Base-by-base conservation (phyloP, 78 protist species). In the Chrysochromulina tobinii region DNA sequence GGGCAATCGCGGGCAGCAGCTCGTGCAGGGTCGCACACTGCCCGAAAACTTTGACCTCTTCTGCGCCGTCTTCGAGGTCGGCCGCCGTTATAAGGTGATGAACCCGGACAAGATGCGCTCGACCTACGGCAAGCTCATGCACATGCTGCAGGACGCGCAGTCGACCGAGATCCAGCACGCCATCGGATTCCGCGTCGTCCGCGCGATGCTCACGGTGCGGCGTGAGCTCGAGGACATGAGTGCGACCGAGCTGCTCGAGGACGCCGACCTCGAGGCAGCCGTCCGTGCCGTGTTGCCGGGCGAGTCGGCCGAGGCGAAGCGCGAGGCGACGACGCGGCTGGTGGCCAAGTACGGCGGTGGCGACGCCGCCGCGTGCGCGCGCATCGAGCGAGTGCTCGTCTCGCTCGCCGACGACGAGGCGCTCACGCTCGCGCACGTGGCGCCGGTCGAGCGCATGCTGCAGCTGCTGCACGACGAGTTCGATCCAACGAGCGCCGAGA, bases 141-240 rank as follows among this genome's bases (percentile, higher is more conserved):
- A 88, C 86, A 3, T 87, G 66, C 12, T 93, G 73, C 85, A 75
- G 87, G 95, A 89, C 61, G 25, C 61, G 17, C 11, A 2, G 53
- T 0, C 7, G 48, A 50, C 58, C 17, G 50, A 57, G n/a, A 25
- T 69, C 68, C 18, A 25, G 55, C 57, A 48, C 14, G 20, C 89
- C 21, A 50, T 96, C 6, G 95, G 95, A 27, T 81, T 91, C 51
- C 57, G 90, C 61, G 8, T 86, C 73, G 92, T 94, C 15, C 20
- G 18, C 27, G 94, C 93, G 15, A 66, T 97, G 25, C 53, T 61
- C 51, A 96, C 99, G 18, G 99, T 97, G 72, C 51, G 88, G n/a
- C 12, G n/a, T 1, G 57, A 59, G 20, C 84, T 95, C 38, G 90
- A 88, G 21, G 79, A 38, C 67, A 3, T 23, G 20, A 87, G 50